Evolutionary conservation across 176 grass and related monocot genomes (phyloP).

Genomic region (Avena eriantha): DNA sequence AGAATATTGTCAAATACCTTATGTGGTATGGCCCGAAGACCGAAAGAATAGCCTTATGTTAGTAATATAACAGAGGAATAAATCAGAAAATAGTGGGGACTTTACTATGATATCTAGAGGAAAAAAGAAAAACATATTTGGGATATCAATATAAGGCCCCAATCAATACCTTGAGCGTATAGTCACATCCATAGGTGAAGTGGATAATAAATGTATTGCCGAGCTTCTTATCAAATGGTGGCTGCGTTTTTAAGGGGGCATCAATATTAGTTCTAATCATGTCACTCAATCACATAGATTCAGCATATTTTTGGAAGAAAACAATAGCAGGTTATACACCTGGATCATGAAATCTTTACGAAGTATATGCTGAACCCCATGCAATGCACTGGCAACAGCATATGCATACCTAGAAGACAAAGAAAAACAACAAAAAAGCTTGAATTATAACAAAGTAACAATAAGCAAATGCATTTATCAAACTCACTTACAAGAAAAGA

Average conservation of each 20-base stretch:
- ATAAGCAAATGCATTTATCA: slow-evolving; percentile 24
- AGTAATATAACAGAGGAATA: slow-evolving; percentile 7
- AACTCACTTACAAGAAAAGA: slow-evolving; percentile 37
- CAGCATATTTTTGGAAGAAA: background rate
- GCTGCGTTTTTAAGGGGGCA: slow-evolving; percentile 35
- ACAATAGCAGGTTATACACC: slow-evolving; percentile 43
- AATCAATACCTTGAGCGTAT: slow-evolving; percentile 76
- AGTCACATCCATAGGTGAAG: slow-evolving; percentile 90
- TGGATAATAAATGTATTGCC: slow-evolving; percentile 77
- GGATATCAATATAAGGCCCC: slow-evolving; percentile 36
- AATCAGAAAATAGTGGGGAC: background rate
- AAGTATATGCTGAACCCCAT: slow-evolving; percentile 94
- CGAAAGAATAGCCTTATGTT: background rate
- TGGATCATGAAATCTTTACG: slow-evolving; percentile 99
- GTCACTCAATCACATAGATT: slow-evolving; percentile 23
- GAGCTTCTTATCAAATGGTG: slow-evolving; percentile 59
- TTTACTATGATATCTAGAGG: slow-evolving; percentile 5
- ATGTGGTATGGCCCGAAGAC: background rate
- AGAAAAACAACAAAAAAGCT: slow-evolving; percentile 17
- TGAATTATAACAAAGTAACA: slow-evolving; percentile 32
- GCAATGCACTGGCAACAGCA: slow-evolving; percentile 93
- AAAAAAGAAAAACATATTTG: background rate
- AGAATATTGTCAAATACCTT: slow-evolving; percentile 10
- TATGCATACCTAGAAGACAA: slow-evolving; percentile 88
- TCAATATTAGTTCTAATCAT: slow-evolving; percentile 10